Conservation (phyloP, 75 land plant species). For the Cupressus sempervirens region DNA sequence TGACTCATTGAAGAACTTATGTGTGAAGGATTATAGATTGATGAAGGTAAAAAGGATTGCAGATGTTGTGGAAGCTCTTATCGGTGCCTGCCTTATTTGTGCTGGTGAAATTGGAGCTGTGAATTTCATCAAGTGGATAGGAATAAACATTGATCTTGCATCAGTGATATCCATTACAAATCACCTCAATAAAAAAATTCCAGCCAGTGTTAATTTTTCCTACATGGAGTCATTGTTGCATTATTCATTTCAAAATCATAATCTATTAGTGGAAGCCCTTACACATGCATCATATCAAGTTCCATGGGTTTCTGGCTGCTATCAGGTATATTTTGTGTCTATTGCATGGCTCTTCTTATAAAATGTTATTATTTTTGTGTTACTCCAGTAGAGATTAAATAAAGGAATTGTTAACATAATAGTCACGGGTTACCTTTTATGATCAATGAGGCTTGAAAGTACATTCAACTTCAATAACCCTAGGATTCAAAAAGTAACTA, state of each 20-base stretch:
- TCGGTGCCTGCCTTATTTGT: slow-evolving; percentile 68
- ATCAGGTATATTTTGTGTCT: slow-evolving; percentile 50
- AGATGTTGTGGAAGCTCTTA: slow-evolving; percentile 81
- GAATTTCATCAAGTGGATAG: slow-evolving; percentile 66
- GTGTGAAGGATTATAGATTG: slow-evolving; percentile 24
- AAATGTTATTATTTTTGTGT: not conserved
- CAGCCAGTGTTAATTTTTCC: slow-evolving; percentile 23
- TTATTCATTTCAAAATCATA: slow-evolving; percentile 51
- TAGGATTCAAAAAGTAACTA: not conserved
- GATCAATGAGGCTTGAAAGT: not conserved
- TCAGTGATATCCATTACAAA: slow-evolving; percentile 14
- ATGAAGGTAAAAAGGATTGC: slow-evolving; percentile 60
- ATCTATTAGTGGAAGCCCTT: slow-evolving; percentile 65
- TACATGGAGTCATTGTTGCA: slow-evolving; percentile 41
- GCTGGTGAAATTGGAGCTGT: slow-evolving; percentile 56
- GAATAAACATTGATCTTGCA: slow-evolving; percentile 43
- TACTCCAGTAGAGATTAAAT: not conserved
- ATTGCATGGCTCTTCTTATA: not conserved
- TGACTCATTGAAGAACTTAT: slow-evolving; percentile 18
- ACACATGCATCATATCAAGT: slow-evolving; percentile 75
- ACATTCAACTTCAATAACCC: not conserved
- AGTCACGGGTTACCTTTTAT: not conserved
- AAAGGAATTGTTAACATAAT: too few relatives aligned
- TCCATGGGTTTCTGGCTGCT: slow-evolving; percentile 56
- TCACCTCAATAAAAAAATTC: slow-evolving; percentile 20